Evolutionary conservation across 257 asterid genomes (phyloP).

Genomic region (Penstemon barbatus): DNA sequence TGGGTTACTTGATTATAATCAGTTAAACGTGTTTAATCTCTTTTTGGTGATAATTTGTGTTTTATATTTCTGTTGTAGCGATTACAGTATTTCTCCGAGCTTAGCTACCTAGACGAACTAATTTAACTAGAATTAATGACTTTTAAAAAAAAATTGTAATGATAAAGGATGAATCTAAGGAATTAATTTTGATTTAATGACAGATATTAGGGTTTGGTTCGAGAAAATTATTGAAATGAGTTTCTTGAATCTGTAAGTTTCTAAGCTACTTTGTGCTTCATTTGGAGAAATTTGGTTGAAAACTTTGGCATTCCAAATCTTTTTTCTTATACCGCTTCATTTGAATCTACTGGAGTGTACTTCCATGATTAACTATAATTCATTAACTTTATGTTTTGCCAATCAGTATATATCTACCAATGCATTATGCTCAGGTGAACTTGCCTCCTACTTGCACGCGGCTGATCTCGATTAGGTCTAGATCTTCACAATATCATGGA

Average conservation of each 20-base stretch:
- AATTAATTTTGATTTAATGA: not conserved
- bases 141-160: too few species aligned
- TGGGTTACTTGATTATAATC: too few species aligned
- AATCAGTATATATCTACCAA: not conserved
- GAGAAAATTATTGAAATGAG: not conserved
- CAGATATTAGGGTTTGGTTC: constrained; percentile 14
- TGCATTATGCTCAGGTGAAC: constrained; percentile 1
- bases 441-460: not conserved
- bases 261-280: not conserved
- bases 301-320: not conserved
- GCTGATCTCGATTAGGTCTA: constrained; percentile 3
- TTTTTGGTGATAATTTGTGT: too few species aligned
- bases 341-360: not conserved
- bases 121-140: too few species aligned
- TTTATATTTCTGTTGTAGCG: too few species aligned
- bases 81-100: too few species aligned
- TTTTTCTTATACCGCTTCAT: not conserved
- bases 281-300: not conserved
- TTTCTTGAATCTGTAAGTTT: not conserved
- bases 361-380: not conserved
- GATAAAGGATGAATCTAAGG: not conserved
- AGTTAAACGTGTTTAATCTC: too few species aligned
- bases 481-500: not conserved
- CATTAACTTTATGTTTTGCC: not conserved
- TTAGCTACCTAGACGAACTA: too few species aligned